A percentile compares a stretch with the other conserved stretches of the same genome.
Conservation (phyloP, 1,284 basidiomycete genomes). For the Phlebopus sp. region DNA sequence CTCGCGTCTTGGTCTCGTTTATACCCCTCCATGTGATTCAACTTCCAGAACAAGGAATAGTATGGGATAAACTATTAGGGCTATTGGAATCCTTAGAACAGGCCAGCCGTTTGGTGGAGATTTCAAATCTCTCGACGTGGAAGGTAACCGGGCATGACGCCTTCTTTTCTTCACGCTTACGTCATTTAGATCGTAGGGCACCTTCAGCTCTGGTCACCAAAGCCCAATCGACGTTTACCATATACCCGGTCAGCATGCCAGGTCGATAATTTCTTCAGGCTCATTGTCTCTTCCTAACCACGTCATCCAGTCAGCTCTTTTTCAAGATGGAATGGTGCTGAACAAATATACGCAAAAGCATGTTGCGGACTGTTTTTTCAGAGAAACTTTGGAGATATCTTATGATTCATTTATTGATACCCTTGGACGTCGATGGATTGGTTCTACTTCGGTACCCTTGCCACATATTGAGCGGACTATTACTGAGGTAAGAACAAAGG, state of each 20-base stretch:
- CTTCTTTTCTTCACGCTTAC: slow-evolving; percentile 2
- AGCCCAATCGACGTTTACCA: slow-evolving; percentile 41
- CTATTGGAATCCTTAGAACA: slow-evolving; percentile 61
- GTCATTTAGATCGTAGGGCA: slow-evolving; percentile 47
- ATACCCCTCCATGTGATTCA: slow-evolving; percentile 69
- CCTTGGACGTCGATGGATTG: slow-evolving; percentile 39
- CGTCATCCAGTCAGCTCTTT: slow-evolving; percentile 52
- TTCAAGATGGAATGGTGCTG: slow-evolving; percentile 53
- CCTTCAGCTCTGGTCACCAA: slow-evolving; percentile 44
- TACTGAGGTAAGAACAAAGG: slow-evolving; percentile 45
- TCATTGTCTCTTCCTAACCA: slow-evolving; percentile 8
- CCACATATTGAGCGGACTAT: slow-evolving; percentile 52
- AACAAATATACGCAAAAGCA: slow-evolving; percentile 49
- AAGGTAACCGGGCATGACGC: slow-evolving; percentile 42
- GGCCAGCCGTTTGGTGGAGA: slow-evolving; percentile 43
- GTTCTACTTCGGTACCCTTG: slow-evolving; percentile 34
- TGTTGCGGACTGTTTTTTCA: slow-evolving; percentile 65
- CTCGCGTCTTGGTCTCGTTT: slow-evolving; percentile 66
- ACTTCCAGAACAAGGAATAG: slow-evolving; percentile 47
- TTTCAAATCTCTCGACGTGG: slow-evolving; percentile 53
- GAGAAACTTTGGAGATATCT: slow-evolving; percentile 55
- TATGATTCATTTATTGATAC: slow-evolving; percentile 44
- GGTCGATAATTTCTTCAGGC: slow-evolving; percentile 34
- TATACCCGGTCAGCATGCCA: slow-evolving; percentile 63
- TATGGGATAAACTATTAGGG: slow-evolving; percentile 50